Conservation (phyloP, 2,329 filamentous ascomycete genomes). For the Tolypocladium inflatum region DNA sequence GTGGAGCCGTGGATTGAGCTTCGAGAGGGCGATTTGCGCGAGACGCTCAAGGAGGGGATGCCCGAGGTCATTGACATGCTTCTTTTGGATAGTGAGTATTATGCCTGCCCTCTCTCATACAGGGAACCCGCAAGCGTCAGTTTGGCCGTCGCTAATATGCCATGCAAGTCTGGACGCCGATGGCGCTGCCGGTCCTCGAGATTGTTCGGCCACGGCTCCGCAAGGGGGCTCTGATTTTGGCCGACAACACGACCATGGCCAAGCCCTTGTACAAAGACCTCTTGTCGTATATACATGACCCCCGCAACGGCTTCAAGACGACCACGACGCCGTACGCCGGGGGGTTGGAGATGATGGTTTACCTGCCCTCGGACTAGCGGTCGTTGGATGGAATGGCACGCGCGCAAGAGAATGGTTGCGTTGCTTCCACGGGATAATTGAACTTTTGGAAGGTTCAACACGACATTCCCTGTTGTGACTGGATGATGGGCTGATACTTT, state of each 20-base stretch:
- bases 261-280: slow-evolving; percentile 34
- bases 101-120: background rate
- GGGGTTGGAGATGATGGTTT: slow-evolving; percentile 14
- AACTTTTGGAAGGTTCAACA: too few species aligned
- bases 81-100: slow-evolving; percentile 48
- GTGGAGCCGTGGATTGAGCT: slow-evolving; percentile 44
- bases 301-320: slow-evolving; percentile 37
- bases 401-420: background rate
- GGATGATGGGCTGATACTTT: too few species aligned
- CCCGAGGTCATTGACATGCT: slow-evolving; percentile 43
- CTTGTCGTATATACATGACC: slow-evolving; percentile 31
- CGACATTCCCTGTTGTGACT: too few species aligned
- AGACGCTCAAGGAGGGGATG: slow-evolving; percentile 39
- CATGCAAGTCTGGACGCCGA: slow-evolving; percentile 40
- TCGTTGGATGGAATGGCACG: background rate
- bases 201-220: slow-evolving; percentile 34
- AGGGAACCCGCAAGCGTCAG: background rate
- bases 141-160: background rate
- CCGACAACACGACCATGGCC: slow-evolving; percentile 34
- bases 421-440: background rate
- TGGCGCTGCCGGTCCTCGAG: slow-evolving; percentile 42
- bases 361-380: background rate
- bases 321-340: slow-evolving; percentile 19
- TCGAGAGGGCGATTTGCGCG: slow-evolving; percentile 44
- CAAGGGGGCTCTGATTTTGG: slow-evolving; percentile 36